These are phyloP conservation scores for Hyaloperonospora arabidopsidis DNA, from an alignment of 352 stramenopile genomes.

Conservation along the genomic window DNA sequence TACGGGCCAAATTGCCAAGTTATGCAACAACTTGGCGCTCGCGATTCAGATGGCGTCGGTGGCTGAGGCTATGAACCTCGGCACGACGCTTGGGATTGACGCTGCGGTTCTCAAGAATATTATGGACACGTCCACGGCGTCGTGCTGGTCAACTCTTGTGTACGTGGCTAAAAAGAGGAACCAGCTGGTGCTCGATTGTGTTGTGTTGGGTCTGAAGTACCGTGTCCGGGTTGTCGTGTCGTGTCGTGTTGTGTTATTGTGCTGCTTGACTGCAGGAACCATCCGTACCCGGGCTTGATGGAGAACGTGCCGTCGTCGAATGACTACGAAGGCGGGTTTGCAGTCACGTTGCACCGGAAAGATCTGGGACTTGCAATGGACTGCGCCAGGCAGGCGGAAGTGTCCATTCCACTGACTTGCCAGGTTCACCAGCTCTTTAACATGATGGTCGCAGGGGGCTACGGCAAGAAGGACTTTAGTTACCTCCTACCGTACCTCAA, in stretches of 20 bases:
- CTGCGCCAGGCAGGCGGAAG: slow-evolving; percentile 77
- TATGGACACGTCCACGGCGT: slow-evolving; percentile 94
- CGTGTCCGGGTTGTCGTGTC: too few relatives aligned
- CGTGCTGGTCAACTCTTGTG: slow-evolving; percentile 93
- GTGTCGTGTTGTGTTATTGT: not conserved
- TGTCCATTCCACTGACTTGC: slow-evolving; percentile 69
- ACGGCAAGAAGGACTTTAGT: slow-evolving; percentile 82
- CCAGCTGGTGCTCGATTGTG: not conserved
- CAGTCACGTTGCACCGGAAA: slow-evolving; percentile 92
- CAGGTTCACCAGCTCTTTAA: slow-evolving; percentile 76
- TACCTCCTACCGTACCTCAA: slow-evolving; percentile 83
- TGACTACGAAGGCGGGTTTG: slow-evolving; percentile 88
- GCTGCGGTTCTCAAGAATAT: slow-evolving; percentile 89
- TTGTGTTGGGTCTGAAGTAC: too few relatives aligned
- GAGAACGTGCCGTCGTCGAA: slow-evolving; percentile 82
- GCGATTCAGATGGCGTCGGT: slow-evolving; percentile 95
- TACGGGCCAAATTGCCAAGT: slow-evolving; percentile 86
- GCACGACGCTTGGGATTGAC: slow-evolving; percentile 91
- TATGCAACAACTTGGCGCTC: slow-evolving; percentile 98
- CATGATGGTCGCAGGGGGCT: slow-evolving; percentile 65
- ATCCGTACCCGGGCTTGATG: slow-evolving; percentile 92
- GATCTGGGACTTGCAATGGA: slow-evolving; percentile 93
- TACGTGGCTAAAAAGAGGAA: slow-evolving; percentile 51
- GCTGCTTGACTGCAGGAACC: slow-evolving; percentile 42
- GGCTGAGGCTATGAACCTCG: slow-evolving; percentile 94